Percentiles rank a stretch among this genome's conserved stretches.
Conservation (phyloP, 192 early-diverging fungal species). For the Coemansia asiatica region DNA sequence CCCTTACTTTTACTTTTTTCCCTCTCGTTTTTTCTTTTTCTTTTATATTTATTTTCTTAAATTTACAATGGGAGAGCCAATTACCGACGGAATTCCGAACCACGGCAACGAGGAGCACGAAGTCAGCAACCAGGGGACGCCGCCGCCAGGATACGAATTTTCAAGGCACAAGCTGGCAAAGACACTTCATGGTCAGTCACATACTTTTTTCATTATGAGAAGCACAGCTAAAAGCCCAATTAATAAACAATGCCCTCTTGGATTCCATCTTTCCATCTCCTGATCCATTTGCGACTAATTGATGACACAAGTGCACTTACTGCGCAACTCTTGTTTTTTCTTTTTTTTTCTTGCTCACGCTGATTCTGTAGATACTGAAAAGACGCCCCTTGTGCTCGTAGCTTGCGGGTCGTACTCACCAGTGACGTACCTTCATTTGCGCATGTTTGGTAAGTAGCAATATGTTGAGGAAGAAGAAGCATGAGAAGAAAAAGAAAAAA, state of each 20-base stretch:
- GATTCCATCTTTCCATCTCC: not conserved
- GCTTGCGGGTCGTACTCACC: slow-evolving; percentile 98
- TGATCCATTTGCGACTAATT: too few relatives aligned
- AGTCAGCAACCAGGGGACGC: slow-evolving; percentile 33
- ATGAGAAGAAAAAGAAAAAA: not conserved
- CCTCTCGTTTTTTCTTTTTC: not conserved
- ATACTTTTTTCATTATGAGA: not conserved
- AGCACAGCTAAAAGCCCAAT: not conserved
- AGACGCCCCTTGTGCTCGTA: slow-evolving; percentile 83
- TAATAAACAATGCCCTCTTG: not conserved
- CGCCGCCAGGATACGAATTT: slow-evolving; percentile 53
- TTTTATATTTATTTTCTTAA: not conserved
- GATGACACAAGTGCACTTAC: too few relatives aligned
- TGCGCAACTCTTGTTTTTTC: not conserved
- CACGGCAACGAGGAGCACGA: slow-evolving; percentile 22
- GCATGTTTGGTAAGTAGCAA: slow-evolving; percentile 90
- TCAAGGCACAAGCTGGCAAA: slow-evolving; percentile 53
- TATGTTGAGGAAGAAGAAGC: not conserved
- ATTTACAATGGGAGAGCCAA: slow-evolving; percentile 43
- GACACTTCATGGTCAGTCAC: slow-evolving; percentile 38
- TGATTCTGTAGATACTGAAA: slow-evolving; percentile 41
- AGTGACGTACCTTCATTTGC: slow-evolving; percentile 93
- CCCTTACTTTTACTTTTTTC: not conserved
- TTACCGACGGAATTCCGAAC: slow-evolving; percentile 54
- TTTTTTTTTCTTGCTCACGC: not conserved